phyloP scores from a whole-genome alignment of 768 basidiomycete species.

The Boletellus emodensis region DNA sequence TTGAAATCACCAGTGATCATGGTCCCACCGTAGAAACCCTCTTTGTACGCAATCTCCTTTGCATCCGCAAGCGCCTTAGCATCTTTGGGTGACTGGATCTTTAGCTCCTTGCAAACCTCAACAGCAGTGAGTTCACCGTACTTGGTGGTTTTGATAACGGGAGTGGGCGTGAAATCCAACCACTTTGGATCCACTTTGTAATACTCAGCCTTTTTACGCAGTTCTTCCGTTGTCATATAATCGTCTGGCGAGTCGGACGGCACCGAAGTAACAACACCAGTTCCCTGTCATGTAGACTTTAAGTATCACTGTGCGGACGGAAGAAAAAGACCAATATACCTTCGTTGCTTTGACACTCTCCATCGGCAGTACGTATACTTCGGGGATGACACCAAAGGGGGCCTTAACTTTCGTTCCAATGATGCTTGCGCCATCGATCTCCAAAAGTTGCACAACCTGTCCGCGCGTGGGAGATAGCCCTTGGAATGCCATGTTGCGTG shows the following conservation, averaged over 20 bases:
- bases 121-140: constrained; percentile 91
- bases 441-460: constrained; percentile 65
- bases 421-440: constrained; percentile 74
- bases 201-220: constrained; percentile 94
- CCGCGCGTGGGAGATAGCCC: constrained; percentile 73
- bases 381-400: constrained; percentile 73
- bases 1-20: constrained; percentile 92
- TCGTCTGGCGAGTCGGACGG: constrained; percentile 99
- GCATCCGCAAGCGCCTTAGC: constrained; percentile 90
- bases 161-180: constrained; percentile 79
- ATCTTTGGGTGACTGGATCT: constrained; percentile 95
- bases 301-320: neutral
- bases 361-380: constrained; percentile 98
- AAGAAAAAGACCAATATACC: constrained; percentile 34
- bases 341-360: constrained; percentile 96
- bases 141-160: constrained; percentile 84
- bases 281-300: constrained; percentile 54
- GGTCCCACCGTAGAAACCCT: constrained; percentile 92
- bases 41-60: constrained; percentile 97
- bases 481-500: constrained; percentile 98
- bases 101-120: constrained; percentile 78
- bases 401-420: constrained; percentile 90
- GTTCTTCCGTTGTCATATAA: constrained; percentile 81
- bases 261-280: constrained; percentile 96
- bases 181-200: constrained; percentile 92